Conservation (phyloP, 2,329 filamentous ascomycete genomes). For the Paracorniculantispora psalliotae region DNA sequence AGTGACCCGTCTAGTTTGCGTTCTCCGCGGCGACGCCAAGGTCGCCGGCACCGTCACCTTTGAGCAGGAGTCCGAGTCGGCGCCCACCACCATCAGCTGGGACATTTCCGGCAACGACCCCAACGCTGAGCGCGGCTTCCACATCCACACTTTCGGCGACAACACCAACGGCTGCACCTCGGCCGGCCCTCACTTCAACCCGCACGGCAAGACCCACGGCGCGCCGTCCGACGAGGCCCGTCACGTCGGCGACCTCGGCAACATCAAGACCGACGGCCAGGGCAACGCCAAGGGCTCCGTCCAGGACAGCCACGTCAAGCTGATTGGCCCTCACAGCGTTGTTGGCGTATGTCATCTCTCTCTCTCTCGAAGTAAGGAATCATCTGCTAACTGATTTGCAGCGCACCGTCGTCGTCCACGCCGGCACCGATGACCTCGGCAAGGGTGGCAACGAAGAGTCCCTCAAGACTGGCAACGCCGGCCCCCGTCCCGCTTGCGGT, state of each 20-base stretch:
- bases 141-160: conserved; percentile 98
- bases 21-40: conserved; percentile 97
- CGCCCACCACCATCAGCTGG: conserved; percentile 83
- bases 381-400: conserved; percentile 29
- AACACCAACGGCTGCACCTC: conserved; percentile 99
- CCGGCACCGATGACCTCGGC: conserved; percentile 93
- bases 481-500: conserved; percentile 90
- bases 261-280: conserved; percentile 91
- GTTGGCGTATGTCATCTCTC: conserved; percentile 65
- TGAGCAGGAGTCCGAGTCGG: conserved; percentile 80
- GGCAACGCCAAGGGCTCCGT: conserved; percentile 82
- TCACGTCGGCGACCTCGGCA: conserved; percentile 96
- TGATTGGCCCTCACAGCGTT: conserved; percentile 93
- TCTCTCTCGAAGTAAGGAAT: too few relatives aligned
- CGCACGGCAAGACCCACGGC: conserved; percentile 86
- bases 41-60: conserved; percentile 91
- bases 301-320: conserved; percentile 80
- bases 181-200: conserved; percentile 99
- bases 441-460: conserved; percentile 89
- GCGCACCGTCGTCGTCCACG: conserved; percentile 94
- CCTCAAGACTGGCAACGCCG: conserved; percentile 97
- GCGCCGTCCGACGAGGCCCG: conserved; percentile 75
- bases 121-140: conserved; percentile 96
- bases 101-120: conserved; percentile 88
- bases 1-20: conserved; percentile 61